Base-by-base conservation (phyloP, 2,329 filamentous ascomycete genomes). In the Herpomyces periplanetae region DNA sequence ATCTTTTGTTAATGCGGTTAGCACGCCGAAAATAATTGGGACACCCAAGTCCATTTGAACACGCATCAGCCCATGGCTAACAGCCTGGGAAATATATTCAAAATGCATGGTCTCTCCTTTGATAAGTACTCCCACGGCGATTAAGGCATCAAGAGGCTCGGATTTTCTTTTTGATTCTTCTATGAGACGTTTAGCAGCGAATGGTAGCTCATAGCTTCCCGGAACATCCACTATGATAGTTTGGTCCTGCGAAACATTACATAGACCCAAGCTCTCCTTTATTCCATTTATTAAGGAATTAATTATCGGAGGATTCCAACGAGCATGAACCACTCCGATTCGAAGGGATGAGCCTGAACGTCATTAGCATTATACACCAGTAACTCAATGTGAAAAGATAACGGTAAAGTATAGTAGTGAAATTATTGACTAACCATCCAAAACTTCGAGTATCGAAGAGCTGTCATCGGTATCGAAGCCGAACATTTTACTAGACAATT, bases 81-180 rank as follows among this genome's bases (percentile, higher is more conserved):
- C 71, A 15, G 68, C 56, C 27, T 91, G 80, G 16, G 73, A 53
- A 31, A 96, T 96, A 44, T 96, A 91, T 43, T 96, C 80, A 34
- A 96, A 96, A 43, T 96, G 80, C 71, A 88, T 88, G 4, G 80
- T 91, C 42, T 85, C 66, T 37, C 80, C 80, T 47, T 96, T 96
- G 44, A 96, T 88, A 24, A 96, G 54, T 22, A 87, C 73, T 21
- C 80, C 80, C 28, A 96, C 65, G 20, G 80, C 71, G 28, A 96
- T 73, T 26, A 96, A 58, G 25, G 80, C 80, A 35, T 91, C 75
- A 32, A 91, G 91, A 9, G 69, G 55, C 19, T 21, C 46, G 42
- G 22, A n/a, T n/a, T n/a, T n/a, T n/a, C n/a, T n/a, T n/a, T n/a
- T n/a, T n/a, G n/a, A n/a, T n/a, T n/a, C n/a, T n/a, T n/a, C n/a